phyloP scores from a whole-genome alignment of 768 basidiomycete genomes.

The Tricholomella constricta region DNA sequence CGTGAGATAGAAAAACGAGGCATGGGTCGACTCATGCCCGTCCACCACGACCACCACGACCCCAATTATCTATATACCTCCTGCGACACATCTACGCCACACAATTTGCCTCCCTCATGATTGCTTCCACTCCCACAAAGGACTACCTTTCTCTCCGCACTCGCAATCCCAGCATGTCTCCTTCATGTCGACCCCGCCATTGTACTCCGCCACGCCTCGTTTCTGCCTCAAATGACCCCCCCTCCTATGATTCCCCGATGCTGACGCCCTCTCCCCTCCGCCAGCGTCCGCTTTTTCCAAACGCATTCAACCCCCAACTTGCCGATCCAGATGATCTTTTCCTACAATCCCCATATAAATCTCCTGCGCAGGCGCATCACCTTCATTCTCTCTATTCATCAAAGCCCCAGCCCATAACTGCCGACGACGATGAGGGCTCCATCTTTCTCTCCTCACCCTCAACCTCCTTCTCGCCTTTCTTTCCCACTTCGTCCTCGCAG shows the following conservation, averaged over 20 bases:
- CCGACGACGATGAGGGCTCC: conserved; percentile 58
- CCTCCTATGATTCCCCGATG: conserved; percentile 57
- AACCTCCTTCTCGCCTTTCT: conserved; percentile 39
- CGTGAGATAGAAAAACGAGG: conserved; percentile 40
- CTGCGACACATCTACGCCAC: conserved; percentile 19
- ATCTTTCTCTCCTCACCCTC: conserved; percentile 57
- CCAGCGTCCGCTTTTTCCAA: conserved; percentile 42
- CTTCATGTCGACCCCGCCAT: conserved; percentile 36
- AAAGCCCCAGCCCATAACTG: conserved; percentile 44
- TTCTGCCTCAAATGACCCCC: conserved; percentile 23
- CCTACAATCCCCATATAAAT: conserved; percentile 53
- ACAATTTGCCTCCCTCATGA: conserved; percentile 40
- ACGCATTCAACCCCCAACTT: conserved; percentile 22
- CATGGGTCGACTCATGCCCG: conserved; percentile 15
- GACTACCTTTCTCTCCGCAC: conserved; percentile 34
- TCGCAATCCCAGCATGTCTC: conserved; percentile 34
- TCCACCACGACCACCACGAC: conserved; percentile 25
- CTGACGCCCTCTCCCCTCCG: conserved; percentile 66
- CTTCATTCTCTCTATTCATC: conserved; percentile 34
- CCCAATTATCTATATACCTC: conserved; percentile 5
- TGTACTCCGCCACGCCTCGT: conserved; percentile 36
- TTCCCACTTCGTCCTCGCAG: conserved; percentile 45
- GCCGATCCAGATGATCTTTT: conserved; percentile 53
- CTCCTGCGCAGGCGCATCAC: conserved; percentile 42
- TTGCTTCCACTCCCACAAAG: conserved; percentile 46